phyloP scores from a whole-genome alignment of 139 green algal genomes.

The Pleodorina starrii region DNA sequence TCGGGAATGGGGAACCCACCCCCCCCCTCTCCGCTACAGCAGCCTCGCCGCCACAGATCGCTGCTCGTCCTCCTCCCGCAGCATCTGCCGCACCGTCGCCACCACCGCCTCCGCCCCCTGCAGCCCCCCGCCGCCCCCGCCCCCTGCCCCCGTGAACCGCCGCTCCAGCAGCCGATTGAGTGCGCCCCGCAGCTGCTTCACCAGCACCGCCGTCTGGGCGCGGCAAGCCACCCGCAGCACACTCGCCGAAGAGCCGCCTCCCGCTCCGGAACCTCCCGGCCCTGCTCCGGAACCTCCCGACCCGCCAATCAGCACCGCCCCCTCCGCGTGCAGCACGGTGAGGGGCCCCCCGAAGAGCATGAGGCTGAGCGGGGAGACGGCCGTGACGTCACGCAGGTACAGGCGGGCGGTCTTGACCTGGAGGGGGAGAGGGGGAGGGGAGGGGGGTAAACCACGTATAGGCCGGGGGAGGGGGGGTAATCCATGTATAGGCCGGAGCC shows the following conservation, averaged over 20 bases:
- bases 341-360: conserved; percentile 91
- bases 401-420: conserved; percentile 84
- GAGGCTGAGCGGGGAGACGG: conserved; percentile 82
- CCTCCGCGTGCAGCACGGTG: conserved; percentile 76
- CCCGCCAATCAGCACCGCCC: conserved; percentile 79
- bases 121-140: background rate
- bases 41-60: background rate
- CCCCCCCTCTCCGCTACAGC: no score
- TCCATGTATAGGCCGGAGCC: no score
- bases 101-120: conserved; percentile 5
- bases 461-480: no score
- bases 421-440: background rate
- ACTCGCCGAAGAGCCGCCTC: conserved; percentile 42
- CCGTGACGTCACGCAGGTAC: conserved; percentile 90
- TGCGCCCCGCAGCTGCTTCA: conserved; percentile 86
- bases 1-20: no score
- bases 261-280: conserved; percentile 75
- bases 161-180: conserved; percentile 74
- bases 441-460: no score
- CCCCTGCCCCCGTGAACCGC: background rate
- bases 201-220: conserved; percentile 87
- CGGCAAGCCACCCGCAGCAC: conserved; percentile 10
- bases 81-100: conserved; percentile 34
- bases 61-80: conserved; percentile 46
- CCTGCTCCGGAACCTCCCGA: conserved; percentile 75